Percentiles rank a stretch among this genome's conserved stretches.
These are phyloP conservation scores for Vitis rotundifolia DNA, from an alignment of 164 flowering plant genomes.

Conservation along the genomic window DNA sequence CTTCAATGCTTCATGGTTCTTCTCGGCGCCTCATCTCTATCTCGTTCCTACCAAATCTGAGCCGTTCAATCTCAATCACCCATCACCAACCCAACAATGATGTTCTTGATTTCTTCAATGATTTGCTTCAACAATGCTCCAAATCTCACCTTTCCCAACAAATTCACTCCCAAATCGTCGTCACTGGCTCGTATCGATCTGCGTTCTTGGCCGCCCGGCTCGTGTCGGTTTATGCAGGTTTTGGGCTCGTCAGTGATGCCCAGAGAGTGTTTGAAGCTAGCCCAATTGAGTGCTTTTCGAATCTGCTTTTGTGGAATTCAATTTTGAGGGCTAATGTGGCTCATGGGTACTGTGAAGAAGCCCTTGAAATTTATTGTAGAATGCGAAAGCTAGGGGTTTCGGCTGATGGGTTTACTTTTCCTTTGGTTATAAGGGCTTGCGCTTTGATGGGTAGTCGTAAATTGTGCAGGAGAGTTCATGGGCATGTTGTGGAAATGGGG, in stretches of 20 bases:
- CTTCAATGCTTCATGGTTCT: conserved; percentile 13
- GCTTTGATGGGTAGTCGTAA: conserved; percentile 25
- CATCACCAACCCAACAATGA: conserved; percentile 3
- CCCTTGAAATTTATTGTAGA: conserved; percentile 40
- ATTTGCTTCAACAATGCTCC: conserved; percentile 45
- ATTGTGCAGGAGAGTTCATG: conserved; percentile 46
- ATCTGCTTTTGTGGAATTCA: conserved; percentile 64
- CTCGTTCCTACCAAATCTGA: conserved; percentile 1
- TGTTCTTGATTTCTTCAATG: conserved; percentile 41
- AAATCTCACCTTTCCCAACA: conserved; percentile 31
- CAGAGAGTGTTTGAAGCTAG: conserved; percentile 39
- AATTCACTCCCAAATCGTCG: conserved; percentile 49
- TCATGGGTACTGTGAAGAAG: conserved; percentile 35
- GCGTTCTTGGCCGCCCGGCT: conserved; percentile 62
- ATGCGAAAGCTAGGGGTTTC: conserved; percentile 45
- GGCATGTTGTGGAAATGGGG: conserved; percentile 50
- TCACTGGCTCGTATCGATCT: conserved; percentile 25
- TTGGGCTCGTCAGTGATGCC: conserved; percentile 44
- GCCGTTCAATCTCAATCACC: conserved; percentile 9
- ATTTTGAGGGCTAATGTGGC: conserved; percentile 61
- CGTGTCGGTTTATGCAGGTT: conserved; percentile 43
- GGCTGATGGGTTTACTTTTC: conserved; percentile 72
- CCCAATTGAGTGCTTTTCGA: conserved; percentile 25
- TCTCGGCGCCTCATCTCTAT: neutral
- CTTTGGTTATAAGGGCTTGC: conserved; percentile 67